Percentiles rank a stretch among this genome's conserved stretches.
phyloP scores from a whole-genome alignment of 2,329 filamentous ascomycete genomes.

The Scorias spongiosa region DNA sequence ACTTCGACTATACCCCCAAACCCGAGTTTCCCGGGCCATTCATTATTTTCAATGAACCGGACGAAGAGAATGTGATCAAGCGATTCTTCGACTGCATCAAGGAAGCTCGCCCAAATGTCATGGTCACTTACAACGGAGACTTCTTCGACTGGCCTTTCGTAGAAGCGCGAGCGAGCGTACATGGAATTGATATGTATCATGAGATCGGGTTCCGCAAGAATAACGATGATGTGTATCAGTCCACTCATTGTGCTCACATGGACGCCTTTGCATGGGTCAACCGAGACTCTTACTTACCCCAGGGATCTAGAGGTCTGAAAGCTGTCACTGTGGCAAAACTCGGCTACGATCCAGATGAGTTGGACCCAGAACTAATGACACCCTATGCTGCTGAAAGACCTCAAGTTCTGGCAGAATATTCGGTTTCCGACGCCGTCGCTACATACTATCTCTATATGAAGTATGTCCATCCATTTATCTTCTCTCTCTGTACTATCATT shows the following conservation, averaged over 20 bases:
- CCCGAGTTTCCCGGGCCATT: conserved; percentile 92
- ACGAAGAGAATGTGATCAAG: conserved; percentile 77
- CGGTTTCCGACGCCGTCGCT: conserved; percentile 94
- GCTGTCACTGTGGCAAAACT: conserved; percentile 96
- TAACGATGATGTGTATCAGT: conserved; percentile 90
- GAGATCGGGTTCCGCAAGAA: conserved; percentile 97
- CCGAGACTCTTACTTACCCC: conserved; percentile 91
- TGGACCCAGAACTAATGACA: conserved; percentile 96
- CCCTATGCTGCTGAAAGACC: conserved; percentile 74
- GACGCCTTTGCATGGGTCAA: conserved; percentile 99
- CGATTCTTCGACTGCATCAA: conserved; percentile 94
- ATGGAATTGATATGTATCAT: conserved; percentile 97
- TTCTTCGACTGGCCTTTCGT: conserved; percentile 99
- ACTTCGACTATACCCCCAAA: conserved; percentile 96
- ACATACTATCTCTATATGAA: conserved; percentile 99
- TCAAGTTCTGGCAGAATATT: conserved; percentile 92
- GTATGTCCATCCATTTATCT: conserved; percentile 99
- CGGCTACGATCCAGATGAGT: conserved; percentile 93
- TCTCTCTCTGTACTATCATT: conserved; percentile 93
- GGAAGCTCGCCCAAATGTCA: conserved; percentile 83
- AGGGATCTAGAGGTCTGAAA: conserved; percentile 92
- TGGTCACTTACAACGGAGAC: conserved; percentile 99
- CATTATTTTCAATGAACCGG: conserved; percentile 95
- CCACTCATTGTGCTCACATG: conserved; percentile 93
- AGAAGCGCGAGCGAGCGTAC: conserved; percentile 78